Evolutionary conservation across 2,329 filamentous ascomycete genomes (phyloP), one percentile per base, ranked within the genome.

Genomic region (Hypoxylon sp.): DNA sequence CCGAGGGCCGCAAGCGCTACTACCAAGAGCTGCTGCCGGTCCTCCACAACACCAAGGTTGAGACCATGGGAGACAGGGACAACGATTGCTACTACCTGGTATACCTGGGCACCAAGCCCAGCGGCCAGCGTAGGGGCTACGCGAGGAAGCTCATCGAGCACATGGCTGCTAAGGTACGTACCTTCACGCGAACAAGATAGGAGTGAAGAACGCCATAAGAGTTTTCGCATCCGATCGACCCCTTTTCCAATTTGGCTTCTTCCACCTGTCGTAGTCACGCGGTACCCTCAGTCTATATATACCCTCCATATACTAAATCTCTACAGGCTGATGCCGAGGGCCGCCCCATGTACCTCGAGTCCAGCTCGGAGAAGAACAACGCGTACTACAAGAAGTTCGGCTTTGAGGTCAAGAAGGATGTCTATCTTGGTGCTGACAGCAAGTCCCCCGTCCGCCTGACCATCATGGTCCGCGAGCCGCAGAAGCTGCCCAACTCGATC

Each of bases 391-490:
- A 86, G 71, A 91, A 90, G 79, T 90, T 93, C 79, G 92, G 92
- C 31, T 97, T 95, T 78, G 86, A 89, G 77, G 79, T 86, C 72
- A 85, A 85, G 76, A 86, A 86, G 74, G 86, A 89, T 73, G 87
- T 95, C 72, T 84, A 86, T 76, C 82, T 94, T 26, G 74, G 74
- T 60, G 70, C 67, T 58, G 63, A 72, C 65, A 63, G 67, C 55
- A 53, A 59, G 61, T 71, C 85, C 66, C 87, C 90, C 29, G 86
- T 94, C 54, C 84, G 84, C 64, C 82, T 95, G 78, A 91, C 92
- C 76, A 91, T 94, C 81, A 97, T 97, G 93, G 90, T 95, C 57
- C 86, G 92, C 67, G 91, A 94, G 83, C 91, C 92, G 56, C 82
- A 81, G 74, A 79, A 78, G 70, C 70, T 75, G 56, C 68, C 76